A percentile compares a stretch with the other conserved stretches of the same genome.
phyloP scores from a whole-genome alignment of 2,329 filamentous ascomycete genomes.

The Stemphylium lycopersici region DNA sequence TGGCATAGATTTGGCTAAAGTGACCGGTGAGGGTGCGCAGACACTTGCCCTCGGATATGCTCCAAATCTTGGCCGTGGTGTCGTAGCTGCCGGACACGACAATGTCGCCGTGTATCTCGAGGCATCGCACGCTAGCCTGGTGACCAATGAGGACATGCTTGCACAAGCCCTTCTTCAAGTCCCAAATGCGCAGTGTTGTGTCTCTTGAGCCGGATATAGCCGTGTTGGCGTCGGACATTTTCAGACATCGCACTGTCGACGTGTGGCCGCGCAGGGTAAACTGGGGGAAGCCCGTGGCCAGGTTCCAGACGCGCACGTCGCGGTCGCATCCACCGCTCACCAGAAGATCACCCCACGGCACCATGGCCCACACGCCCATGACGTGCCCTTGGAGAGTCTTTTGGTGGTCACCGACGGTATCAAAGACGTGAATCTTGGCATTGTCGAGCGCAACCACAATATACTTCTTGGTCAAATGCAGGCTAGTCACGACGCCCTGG shows the following conservation, averaged over 20 bases:
- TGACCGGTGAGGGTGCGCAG: constrained; percentile 89
- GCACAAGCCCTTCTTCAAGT: constrained; percentile 85
- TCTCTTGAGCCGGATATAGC: constrained; percentile 96
- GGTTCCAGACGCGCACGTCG: constrained; percentile 96
- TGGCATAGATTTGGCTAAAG: constrained; percentile 98
- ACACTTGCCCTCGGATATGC: constrained; percentile 92
- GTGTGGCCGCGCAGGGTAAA: constrained; percentile 87
- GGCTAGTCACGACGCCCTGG: constrained; percentile 92
- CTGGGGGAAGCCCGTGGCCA: constrained; percentile 68
- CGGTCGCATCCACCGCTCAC: constrained; percentile 97
- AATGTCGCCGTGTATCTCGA: constrained; percentile 95
- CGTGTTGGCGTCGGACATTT: constrained; percentile 94
- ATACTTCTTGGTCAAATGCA: constrained; percentile 93
- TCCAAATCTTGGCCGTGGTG: constrained; percentile 96
- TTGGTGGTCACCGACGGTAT: constrained; percentile 85
- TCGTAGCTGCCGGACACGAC: constrained; percentile 99
- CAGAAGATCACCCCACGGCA: constrained; percentile 93
- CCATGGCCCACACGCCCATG: constrained; percentile 99
- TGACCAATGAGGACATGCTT: constrained; percentile 92
- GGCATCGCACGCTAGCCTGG: constrained; percentile 90
- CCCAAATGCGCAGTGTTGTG: constrained; percentile 94
- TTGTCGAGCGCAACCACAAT: constrained; percentile 98
- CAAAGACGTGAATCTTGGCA: constrained; percentile 97
- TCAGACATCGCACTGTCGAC: constrained; percentile 93
- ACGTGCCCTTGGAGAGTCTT: constrained; percentile 93